Percentiles rank a stretch among this genome's conserved stretches.
Evolutionary conservation across 805 yeast genomes (phyloP).

Genomic region (Candida easanensis): DNA sequence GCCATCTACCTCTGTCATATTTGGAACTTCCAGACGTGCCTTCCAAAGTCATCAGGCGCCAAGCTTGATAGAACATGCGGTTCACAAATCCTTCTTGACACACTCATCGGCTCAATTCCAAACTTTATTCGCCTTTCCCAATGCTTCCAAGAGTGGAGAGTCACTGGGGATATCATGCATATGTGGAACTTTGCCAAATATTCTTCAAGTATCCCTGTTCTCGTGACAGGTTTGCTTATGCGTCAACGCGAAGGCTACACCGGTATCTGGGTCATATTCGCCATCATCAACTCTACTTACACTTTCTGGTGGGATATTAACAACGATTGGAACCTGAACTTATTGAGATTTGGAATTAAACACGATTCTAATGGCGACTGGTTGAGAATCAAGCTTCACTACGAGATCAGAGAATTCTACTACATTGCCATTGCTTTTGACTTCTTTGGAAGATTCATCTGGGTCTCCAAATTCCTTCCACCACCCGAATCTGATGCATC

Average conservation of each 20-base stretch:
- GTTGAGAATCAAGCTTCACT: constrained; percentile 9
- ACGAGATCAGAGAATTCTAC: constrained; percentile 38
- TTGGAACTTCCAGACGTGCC: constrained; percentile 33
- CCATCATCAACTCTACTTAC: constrained; percentile 66
- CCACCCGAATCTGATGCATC: constrained; percentile 1
- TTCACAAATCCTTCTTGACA: constrained; percentile 32
- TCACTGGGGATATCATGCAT: constrained; percentile 47
- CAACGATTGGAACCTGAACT: constrained; percentile 73
- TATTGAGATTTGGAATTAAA: constrained; percentile 36
- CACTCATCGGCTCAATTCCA: constrained; percentile 50
- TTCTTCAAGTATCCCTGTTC: constrained; percentile 55
- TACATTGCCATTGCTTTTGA: constrained; percentile 58
- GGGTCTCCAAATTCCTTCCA: constrained; percentile 58
- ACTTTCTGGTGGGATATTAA: constrained; percentile 87
- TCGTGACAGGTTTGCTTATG: constrained; percentile 34
- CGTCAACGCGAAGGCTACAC: constrained; percentile 16
- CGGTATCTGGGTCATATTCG: constrained; percentile 35
- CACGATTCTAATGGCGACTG: neutral
- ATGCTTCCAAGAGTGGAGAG: constrained; percentile 70
- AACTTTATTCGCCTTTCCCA: constrained; percentile 76
- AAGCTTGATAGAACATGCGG: constrained; percentile 35
- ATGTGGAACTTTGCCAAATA: constrained; percentile 76
- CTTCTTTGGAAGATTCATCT: constrained; percentile 65
- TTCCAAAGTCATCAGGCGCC: constrained; percentile 26
- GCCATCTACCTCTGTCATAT: constrained; percentile 52